A percentile compares a stretch with the other conserved stretches of the same genome.
These are phyloP conservation scores for Phytophthora hibernalis DNA, from an alignment of 352 stramenopile species.

Conservation along the genomic window DNA sequence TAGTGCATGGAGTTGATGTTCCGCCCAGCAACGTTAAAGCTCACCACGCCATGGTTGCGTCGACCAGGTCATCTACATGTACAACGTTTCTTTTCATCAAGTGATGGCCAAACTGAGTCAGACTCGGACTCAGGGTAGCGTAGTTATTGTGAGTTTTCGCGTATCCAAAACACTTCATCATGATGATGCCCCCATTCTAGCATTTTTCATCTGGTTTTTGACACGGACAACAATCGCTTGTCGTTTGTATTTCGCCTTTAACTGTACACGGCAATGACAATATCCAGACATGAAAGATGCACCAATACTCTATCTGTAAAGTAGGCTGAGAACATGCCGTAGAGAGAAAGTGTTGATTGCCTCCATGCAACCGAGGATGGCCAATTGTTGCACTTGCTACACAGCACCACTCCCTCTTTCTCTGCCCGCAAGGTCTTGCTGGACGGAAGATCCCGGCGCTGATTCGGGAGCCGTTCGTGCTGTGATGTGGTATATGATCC, in stretches of 20 bases:
- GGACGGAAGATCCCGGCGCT: constrained; percentile 13
- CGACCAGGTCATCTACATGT: too few relatives aligned
- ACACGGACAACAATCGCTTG: background rate
- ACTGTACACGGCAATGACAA: background rate
- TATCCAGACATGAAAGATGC: constrained; percentile 4
- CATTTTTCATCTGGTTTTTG: background rate
- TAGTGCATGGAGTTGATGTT: too few relatives aligned
- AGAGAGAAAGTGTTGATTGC: constrained; percentile 14
- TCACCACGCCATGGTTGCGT: too few relatives aligned
- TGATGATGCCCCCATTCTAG: background rate
- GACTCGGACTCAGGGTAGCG: too few relatives aligned
- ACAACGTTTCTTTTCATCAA: too few relatives aligned
- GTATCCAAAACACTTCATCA: too few relatives aligned
- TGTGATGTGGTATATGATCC: constrained; percentile 36
- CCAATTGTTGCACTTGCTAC: constrained; percentile 11
- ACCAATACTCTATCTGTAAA: constrained; percentile 13
- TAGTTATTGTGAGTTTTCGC: too few relatives aligned
- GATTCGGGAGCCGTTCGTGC: constrained; percentile 17
- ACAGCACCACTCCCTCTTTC: constrained; percentile 15
- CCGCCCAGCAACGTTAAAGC: too few relatives aligned
- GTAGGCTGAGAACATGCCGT: constrained; percentile 13
- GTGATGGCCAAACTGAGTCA: too few relatives aligned
- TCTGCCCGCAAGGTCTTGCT: constrained; percentile 14
- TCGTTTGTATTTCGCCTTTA: background rate
- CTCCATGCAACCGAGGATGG: background rate